Percentiles rank a stretch among this genome's conserved stretches.
phyloP scores from a whole-genome alignment of 345 rosid genomes.

The Reutealis trisperma region DNA sequence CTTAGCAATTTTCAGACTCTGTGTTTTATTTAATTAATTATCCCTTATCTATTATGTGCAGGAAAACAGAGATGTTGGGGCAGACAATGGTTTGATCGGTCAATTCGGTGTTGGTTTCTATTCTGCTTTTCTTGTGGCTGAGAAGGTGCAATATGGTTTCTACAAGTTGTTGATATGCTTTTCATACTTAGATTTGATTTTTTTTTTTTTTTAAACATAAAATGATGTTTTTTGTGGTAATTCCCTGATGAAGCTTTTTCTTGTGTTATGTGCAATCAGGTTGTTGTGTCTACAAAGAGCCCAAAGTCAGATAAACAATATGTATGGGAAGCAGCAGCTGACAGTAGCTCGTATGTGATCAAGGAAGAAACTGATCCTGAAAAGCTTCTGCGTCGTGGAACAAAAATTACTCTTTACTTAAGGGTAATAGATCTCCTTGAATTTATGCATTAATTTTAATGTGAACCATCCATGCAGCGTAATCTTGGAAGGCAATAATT shows the following conservation, averaged over 20 bases:
- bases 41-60: constrained; percentile 21
- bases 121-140: constrained; percentile 96
- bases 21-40: neutral
- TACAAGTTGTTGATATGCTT: neutral
- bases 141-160: constrained; percentile 56
- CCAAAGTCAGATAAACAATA: constrained; percentile 95
- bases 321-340: constrained; percentile 90
- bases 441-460: neutral
- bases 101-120: constrained; percentile 99
- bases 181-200: neutral
- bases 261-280: constrained; percentile 42
- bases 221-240: neutral
- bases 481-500: neutral
- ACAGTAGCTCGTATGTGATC: constrained; percentile 82
- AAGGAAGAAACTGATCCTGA: constrained; percentile 90
- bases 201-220: neutral
- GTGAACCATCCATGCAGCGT: neutral
- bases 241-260: constrained; percentile 14
- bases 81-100: constrained; percentile 86
- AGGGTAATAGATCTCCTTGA: constrained; percentile 47
- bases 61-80: constrained; percentile 93
- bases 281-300: constrained; percentile 92
- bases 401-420: constrained; percentile 83
- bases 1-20: neutral
- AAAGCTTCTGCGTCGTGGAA: constrained; percentile 75